Evolutionary conservation across 2,329 filamentous ascomycete genomes (phyloP), one percentile per base, ranked within the genome.

Genomic region (Colletotrichum simmondsii): DNA sequence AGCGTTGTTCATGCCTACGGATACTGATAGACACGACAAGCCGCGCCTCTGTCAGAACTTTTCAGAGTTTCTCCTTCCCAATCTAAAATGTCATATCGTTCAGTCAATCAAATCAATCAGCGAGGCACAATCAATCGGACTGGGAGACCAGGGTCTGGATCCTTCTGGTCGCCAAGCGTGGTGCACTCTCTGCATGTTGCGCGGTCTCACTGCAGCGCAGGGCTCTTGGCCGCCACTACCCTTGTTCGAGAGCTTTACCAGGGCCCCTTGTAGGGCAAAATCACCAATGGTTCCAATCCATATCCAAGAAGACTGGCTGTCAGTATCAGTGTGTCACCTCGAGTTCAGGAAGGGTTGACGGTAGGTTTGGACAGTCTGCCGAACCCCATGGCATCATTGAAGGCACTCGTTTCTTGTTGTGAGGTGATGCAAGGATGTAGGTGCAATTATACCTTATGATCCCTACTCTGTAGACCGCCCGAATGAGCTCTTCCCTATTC

Each of bases 41-140:
- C 42, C 2, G 19, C 42, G 42, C 10, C 42, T 60, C 57, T 8
- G 32, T 3, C 22, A 19, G 22, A 42, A n/a, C 14, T 14, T 37
- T 37, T 42, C 58, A 14, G 32, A 3, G 46, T 7, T 46, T 52
- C 16, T n/a, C 32, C 56, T 71, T 12, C 19, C 49, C 56, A 57
- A 56, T 71, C 32, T 11, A 22, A 35, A 28, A n/a, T 68, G 65
- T 68, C 69, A 59, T 56, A 63, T 72, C 28, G 19, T 52, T 59
- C 58, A 64, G 52, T 37, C 53, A 57, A n/a, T 56, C 58, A 60
- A 49, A 12, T 52, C 68, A 54, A 37, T 65, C 49, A 32, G 54
- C 63, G 42, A 49, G 19, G 42, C 42, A 49, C 65, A 70, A 63
- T 37, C 52, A 42, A 12, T 57, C 59, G 24, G 22, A 57, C 49